phyloP scores from a whole-genome alignment of 2,329 filamentous ascomycete genomes.

The Phyllosticta capitalensis region DNA sequence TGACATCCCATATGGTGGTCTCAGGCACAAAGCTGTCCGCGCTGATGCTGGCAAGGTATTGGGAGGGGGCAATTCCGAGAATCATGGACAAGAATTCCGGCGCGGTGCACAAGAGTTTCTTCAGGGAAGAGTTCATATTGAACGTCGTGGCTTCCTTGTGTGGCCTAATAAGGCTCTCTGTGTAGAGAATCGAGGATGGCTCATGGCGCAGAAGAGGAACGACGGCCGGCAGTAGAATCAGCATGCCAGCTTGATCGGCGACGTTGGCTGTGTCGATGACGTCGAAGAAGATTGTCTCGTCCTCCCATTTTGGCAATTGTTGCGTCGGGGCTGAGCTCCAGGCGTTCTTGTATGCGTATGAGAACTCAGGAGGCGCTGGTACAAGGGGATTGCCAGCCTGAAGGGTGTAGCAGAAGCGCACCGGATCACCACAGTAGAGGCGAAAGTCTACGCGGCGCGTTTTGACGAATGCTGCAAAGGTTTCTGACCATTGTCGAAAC shows the following conservation, averaged over 20 bases:
- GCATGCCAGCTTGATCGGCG: conserved; percentile 32
- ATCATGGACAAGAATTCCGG: conserved; percentile 35
- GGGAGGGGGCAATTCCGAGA: conserved; percentile 28
- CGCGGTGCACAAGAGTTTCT: conserved; percentile 36
- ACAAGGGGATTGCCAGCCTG: conserved; percentile 25
- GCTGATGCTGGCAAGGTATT: not conserved
- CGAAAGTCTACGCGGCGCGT: conserved; percentile 31
- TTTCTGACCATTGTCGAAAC: conserved; percentile 38
- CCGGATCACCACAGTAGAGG: conserved; percentile 39
- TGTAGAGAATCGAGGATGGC: conserved; percentile 41
- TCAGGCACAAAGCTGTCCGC: not conserved
- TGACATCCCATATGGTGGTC: not conserved
- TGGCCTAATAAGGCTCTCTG: conserved; percentile 33
- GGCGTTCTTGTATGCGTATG: conserved; percentile 29
- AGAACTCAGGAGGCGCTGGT: conserved; percentile 32
- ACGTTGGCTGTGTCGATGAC: conserved; percentile 47
- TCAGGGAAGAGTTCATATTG: conserved; percentile 18
- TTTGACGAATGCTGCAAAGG: conserved; percentile 27
- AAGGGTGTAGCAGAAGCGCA: conserved; percentile 44
- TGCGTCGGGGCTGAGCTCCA: conserved; percentile 33
- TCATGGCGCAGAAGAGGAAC: conserved; percentile 38
- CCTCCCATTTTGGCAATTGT: conserved; percentile 25
- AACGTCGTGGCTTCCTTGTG: conserved; percentile 18
- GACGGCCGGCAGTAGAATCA: conserved; percentile 40
- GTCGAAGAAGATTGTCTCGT: conserved; percentile 37